These are phyloP conservation scores for Eucalyptus decipiens DNA, from an alignment of 345 rosid species.

Conservation along the genomic window DNA sequence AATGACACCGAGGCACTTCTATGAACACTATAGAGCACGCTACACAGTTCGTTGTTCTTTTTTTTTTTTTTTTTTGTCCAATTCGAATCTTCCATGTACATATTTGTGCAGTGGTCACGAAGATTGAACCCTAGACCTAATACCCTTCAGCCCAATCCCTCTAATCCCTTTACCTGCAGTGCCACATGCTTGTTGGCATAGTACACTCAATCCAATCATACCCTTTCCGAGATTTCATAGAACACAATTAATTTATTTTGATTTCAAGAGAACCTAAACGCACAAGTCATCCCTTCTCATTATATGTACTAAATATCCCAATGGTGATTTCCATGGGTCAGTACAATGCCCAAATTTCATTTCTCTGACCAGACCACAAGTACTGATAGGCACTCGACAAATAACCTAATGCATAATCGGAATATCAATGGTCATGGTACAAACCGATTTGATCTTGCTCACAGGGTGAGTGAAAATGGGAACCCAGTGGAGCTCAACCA, in stretches of 20 bases:
- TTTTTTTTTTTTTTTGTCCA: too few relatives aligned
- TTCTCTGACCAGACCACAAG: neutral
- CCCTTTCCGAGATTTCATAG: neutral
- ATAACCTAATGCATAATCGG: neutral
- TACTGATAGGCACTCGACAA: neutral
- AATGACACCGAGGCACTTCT: neutral
- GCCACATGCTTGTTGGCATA: neutral
- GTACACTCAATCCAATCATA: neutral
- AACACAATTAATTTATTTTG: neutral
- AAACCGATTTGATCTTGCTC: neutral
- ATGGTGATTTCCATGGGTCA: neutral
- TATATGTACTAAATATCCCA: neutral
- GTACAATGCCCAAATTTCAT: neutral
- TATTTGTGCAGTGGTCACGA: neutral
- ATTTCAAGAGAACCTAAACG: neutral
- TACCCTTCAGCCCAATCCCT: neutral
- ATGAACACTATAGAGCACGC: neutral
- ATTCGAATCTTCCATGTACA: neutral
- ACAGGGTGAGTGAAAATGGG: conserved; percentile 68
- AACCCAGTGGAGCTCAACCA: conserved; percentile 79
- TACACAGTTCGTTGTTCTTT: too few relatives aligned
- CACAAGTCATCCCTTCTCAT: neutral
- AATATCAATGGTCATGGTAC: too few relatives aligned
- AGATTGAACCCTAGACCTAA: neutral
- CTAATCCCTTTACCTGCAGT: neutral